Evolutionary conservation across 352 stramenopile genomes (phyloP), one percentile per base, ranked within the genome.

Genomic region (Phytophthora aleatoria): DNA sequence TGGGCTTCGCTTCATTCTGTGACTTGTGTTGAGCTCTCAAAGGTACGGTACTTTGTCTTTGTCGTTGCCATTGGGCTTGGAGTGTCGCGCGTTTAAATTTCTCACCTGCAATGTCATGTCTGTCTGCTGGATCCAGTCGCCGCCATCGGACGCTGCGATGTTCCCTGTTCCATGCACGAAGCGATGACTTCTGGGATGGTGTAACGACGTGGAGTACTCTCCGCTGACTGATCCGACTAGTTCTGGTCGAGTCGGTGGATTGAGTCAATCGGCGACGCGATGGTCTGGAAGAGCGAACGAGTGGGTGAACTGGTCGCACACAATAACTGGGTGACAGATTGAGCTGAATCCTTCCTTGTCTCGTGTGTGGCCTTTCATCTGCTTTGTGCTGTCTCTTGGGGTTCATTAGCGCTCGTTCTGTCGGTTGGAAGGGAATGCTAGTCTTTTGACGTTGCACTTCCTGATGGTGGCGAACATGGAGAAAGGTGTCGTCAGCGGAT

Each of bases 281-380:
- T 57, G 53, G 3, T 13, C 38, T 41, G 20, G 20, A 41, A 56
- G 28, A 35, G 28, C 50, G 39, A 47, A 8, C 33, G 15, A 51
- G 52, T 30, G 51, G 47, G 26, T 64, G 61, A 15, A 47, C 44
- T 42, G 52, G 35, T 15, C 26, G 54, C 39, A 50, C 38, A 10
- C 36, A 13, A 1, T n/a, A 52, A 33, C 11, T 31, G 9, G 38
- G 3, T 26, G 10, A 57, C n/a, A 39, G 61, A 53, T 57, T 58
- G 61, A 54, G 53, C 39, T 64, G 10, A n/a, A 59, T 45, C 61
- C 39, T 69, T 35, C 52, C 36, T 58, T 4, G 42, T 43, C 16
- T 56, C 11, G 28, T 50, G 43, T 16, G 52, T 43, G 30, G 61
- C 24, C 9, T 39, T 30, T 31, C 57, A 47, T 33, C 42, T 58